These are phyloP conservation scores for Parachlorella kessleri DNA, from an alignment of 139 green algal genomes.

Conservation along the genomic window DNA sequence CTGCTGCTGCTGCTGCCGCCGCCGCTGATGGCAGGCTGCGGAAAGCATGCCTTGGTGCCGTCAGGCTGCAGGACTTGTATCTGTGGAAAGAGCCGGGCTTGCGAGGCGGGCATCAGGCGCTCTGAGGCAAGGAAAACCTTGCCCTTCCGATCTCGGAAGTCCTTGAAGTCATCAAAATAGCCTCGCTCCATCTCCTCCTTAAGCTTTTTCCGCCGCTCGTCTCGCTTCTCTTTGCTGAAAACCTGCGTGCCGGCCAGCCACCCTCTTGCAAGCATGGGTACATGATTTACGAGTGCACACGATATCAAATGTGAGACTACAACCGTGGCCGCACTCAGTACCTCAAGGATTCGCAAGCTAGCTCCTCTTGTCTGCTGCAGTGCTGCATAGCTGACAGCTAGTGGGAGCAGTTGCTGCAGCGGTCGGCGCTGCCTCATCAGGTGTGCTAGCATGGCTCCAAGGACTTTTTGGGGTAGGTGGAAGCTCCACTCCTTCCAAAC, in stretches of 20 bases:
- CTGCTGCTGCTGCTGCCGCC: neutral
- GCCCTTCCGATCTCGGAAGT: slow-evolving; percentile 47
- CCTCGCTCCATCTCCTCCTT: slow-evolving; percentile 58
- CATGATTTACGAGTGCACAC: no score
- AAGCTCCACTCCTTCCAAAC: no score
- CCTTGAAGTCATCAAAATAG: slow-evolving; percentile 61
- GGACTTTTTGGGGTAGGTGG: no score
- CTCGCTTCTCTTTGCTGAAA: slow-evolving; percentile 45
- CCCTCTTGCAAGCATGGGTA: no score
- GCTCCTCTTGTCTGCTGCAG: no score
- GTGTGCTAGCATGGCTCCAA: no score
- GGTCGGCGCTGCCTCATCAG: no score
- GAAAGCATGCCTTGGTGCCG: slow-evolving; percentile 1
- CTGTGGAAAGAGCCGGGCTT: slow-evolving; percentile 28
- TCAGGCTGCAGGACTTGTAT: neutral
- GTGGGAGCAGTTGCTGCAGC: no score
- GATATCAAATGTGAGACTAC: no score
- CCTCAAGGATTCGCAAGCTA: no score
- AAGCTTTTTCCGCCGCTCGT: slow-evolving; percentile 22
- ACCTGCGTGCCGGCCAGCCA: slow-evolving; percentile 36
- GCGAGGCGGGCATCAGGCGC: slow-evolving; percentile 6
- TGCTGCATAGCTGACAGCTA: no score
- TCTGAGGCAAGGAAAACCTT: slow-evolving; percentile 42
- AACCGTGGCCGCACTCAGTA: no score
- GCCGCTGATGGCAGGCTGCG: neutral